Evolutionary conservation across 345 rosid species (phyloP), one percentile per base, ranked within the genome.

Genomic region (Sisymbrium altissimum): DNA sequence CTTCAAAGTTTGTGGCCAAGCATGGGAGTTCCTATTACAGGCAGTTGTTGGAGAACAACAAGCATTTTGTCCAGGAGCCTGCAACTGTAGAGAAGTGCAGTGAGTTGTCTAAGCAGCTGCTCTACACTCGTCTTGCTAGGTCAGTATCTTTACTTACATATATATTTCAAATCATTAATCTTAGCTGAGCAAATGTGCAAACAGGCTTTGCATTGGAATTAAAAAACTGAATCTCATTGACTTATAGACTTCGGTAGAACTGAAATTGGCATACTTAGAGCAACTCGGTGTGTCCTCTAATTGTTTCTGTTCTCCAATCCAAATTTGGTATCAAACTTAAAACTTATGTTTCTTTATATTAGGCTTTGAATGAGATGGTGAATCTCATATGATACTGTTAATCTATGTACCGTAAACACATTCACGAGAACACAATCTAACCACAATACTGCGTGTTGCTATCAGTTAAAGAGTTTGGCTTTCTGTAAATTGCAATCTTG

Each of bases 111-210:
- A 86, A 87, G 83, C 91, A 87, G 54, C 62, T 89, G 78, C 71
- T 87, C 12, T 85, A 86, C 86, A 87, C 96, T 76, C 89, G 89
- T 66, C 89, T 88, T 21, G 90, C 89, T 5, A 88, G 93, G 96
- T 90, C 63, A 3, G 6, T 55, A 38, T 10, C 44, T 29, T 50
- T 52, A 17, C 66, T 35, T 35, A 5, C 38, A 35, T 35, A 7
- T 7, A 7, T 10, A 36, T 66, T 49, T 3, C 10, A 6, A 7
- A 49, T 1, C 27, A 27, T 29, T 11, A 29, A 30, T 7, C 38
- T 7, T 35, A 9, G 32, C 38, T 52, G 41, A n/a, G 11, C 3
- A 41, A 18, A 29, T 4, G 13, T 35, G 10, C 3, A 38, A 49
- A 38, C 27, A 13, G 10, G 49, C 12, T 35, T 21, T 67, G 46